These are phyloP conservation scores for Hypoxylon sp. DNA, from an alignment of 2,329 filamentous ascomycete species.

Conservation along the genomic window DNA sequence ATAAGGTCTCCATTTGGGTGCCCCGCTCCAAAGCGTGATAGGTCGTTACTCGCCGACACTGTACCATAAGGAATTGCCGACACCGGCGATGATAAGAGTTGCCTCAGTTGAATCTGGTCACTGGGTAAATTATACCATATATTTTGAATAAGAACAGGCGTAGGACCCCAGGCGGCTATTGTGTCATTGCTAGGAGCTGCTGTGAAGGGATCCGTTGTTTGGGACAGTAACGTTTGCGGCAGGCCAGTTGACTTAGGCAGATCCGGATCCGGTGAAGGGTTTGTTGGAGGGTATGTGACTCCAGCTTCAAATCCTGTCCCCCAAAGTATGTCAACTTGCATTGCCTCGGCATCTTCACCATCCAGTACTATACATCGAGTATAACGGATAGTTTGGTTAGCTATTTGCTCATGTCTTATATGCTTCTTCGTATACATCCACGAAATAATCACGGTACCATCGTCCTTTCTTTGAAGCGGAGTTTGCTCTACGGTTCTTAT, in stretches of 20 bases:
- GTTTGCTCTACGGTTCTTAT: constrained; percentile 5
- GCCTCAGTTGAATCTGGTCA: neutral
- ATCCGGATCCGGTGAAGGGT: neutral
- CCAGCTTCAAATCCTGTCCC: constrained; percentile 8
- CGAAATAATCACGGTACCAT: constrained; percentile 5
- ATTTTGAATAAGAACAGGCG: neutral
- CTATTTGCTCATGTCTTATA: neutral
- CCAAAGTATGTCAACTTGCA: constrained; percentile 16
- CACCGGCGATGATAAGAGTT: neutral
- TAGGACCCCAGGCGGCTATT: neutral
- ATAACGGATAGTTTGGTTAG: constrained; percentile 9
- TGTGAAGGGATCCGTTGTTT: neutral
- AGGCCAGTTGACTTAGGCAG: neutral
- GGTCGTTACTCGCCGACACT: neutral
- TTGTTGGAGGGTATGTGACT: neutral
- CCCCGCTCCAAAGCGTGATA: neutral
- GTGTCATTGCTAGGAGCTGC: neutral
- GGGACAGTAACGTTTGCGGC: neutral
- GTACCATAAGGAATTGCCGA: neutral
- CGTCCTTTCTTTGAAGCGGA: neutral
- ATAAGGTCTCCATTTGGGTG: neutral
- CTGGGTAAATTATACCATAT: neutral
- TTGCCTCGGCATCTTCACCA: constrained; percentile 12
- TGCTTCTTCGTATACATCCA: constrained; percentile 6
- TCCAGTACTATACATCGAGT: constrained; percentile 14